Evolutionary conservation across 352 stramenopile species (phyloP), one percentile per base, ranked within the genome.

Genomic region (Plasmopara viticola): DNA sequence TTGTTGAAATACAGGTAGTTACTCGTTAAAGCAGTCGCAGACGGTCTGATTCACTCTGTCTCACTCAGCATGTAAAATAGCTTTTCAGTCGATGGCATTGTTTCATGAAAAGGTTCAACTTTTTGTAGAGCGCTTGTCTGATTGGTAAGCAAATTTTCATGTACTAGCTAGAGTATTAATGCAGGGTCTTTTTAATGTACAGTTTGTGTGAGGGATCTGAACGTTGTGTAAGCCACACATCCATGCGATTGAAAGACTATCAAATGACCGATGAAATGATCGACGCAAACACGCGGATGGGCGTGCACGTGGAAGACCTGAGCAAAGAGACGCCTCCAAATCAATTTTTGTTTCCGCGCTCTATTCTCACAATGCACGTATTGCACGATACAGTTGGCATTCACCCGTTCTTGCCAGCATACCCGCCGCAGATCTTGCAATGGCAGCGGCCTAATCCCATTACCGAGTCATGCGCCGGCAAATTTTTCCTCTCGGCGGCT

Each of bases 341-440:
- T 59, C 66, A 72, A 34, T 93, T 93, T 66, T 58, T 90, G 43
- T 93, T 89, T 60, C 82, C 82, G 44, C 79, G 78, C 28, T 78
- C 51, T 35, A 76, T 82, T 45, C 64, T 86, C n/a, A 51, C 66
- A 6, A 52, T 68, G 53, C 70, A 82, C 42, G 31, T 72, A 56
- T 54, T 78, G 44, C 60, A 72, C 46, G 62, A 81, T 29, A 70
- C 73, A 7, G 72, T 67, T 45, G 70, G 72, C n/a, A 62, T 90
- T 28, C 77, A 81, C 53, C 77, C 80, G 44, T 87, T 90, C 51
- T 63, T 90, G 56, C 65, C 77, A 7, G 65, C 74, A n/a, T 88
- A 90, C 34, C 78, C 78, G 53, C 78, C 78, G 13, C 60, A 74
- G 43, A 64, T 87, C 28, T 64, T 87, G 37, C 66, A 84, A 58